These are phyloP conservation scores for Puccinellia tenuiflora DNA, from an alignment of 176 grass and related monocot genomes.

Conservation along the genomic window DNA sequence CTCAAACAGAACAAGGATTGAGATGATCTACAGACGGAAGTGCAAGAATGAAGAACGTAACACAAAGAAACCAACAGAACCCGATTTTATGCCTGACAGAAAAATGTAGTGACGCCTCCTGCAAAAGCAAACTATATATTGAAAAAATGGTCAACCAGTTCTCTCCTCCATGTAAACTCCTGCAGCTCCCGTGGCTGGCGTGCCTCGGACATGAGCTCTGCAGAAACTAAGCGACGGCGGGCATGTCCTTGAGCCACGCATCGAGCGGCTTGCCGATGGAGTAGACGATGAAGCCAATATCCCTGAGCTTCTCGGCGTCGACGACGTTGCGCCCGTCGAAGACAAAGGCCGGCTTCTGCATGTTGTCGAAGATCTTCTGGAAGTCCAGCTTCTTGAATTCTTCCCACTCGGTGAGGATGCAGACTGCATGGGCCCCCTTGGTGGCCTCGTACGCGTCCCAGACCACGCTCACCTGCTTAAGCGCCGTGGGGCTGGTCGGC, in stretches of 20 bases:
- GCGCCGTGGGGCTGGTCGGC: conserved; percentile 50
- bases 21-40: background rate
- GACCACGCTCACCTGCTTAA: conserved; percentile 71
- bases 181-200: background rate
- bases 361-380: conserved; percentile 63
- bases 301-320: conserved; percentile 58
- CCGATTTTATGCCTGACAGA: background rate
- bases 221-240: conserved; percentile 17
- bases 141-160: background rate
- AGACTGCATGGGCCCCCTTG: conserved; percentile 65
- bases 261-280: conserved; percentile 80
- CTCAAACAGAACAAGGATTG: background rate
- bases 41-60: background rate
- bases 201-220: background rate
- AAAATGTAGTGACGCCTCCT: background rate
- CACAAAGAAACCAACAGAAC: background rate
- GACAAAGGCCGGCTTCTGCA: conserved; percentile 74
- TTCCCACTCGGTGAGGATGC: conserved; percentile 81
- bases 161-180: too few relatives aligned
- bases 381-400: conserved; percentile 79
- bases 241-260: conserved; percentile 74
- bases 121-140: background rate
- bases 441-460: conserved; percentile 77
- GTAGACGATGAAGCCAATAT: conserved; percentile 80
- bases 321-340: conserved; percentile 72